These are phyloP conservation scores for Globisporangium carolinianum DNA, from an alignment of 352 stramenopile genomes.

Conservation along the genomic window DNA sequence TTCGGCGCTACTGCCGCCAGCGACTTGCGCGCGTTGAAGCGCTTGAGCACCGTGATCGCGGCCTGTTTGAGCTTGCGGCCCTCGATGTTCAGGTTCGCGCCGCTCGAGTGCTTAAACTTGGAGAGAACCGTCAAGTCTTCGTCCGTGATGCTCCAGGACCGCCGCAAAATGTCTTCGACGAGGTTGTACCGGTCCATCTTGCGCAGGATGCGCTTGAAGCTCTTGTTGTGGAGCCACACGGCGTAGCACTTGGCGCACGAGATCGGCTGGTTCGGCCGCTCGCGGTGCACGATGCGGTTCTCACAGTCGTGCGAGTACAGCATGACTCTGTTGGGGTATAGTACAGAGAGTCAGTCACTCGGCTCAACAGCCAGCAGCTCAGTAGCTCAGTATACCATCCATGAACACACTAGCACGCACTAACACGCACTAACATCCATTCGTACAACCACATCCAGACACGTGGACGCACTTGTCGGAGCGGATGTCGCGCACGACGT, in stretches of 20 bases:
- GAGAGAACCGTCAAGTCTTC: slow-evolving; percentile 42
- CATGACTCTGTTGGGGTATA: slow-evolving; percentile 31
- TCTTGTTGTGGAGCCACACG: slow-evolving; percentile 56
- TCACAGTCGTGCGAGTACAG: slow-evolving; percentile 66
- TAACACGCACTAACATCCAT: slow-evolving; percentile 2
- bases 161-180: slow-evolving; percentile 48
- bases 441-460: no score
- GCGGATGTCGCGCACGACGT: slow-evolving; percentile 55
- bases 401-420: neutral
- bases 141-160: slow-evolving; percentile 40
- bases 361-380: neutral
- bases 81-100: slow-evolving; percentile 52
- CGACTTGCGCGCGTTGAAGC: slow-evolving; percentile 15
- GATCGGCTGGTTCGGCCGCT: slow-evolving; percentile 33
- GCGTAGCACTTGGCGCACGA: slow-evolving; percentile 48
- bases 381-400: no score
- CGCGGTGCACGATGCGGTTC: slow-evolving; percentile 43
- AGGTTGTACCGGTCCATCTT: slow-evolving; percentile 62
- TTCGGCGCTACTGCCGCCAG: neutral
- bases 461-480: slow-evolving; percentile 39
- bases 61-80: slow-evolving; percentile 52
- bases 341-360: neutral
- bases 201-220: slow-evolving; percentile 61
- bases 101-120: slow-evolving; percentile 58
- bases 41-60: slow-evolving; percentile 37